Conservation (phyloP, 2,329 filamentous ascomycete species). For the Colletotrichum sp. region DNA sequence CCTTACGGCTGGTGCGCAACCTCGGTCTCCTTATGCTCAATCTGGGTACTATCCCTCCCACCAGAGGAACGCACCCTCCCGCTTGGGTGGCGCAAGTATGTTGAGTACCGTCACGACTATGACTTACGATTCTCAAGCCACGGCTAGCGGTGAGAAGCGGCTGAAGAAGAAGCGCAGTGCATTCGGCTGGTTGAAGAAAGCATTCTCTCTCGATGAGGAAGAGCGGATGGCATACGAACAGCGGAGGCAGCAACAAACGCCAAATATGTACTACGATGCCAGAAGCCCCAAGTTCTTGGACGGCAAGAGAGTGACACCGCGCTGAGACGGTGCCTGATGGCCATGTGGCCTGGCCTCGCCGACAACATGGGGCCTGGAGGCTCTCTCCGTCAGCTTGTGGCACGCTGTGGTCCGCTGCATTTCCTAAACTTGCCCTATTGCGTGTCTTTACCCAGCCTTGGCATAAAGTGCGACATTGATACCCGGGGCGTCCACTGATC, state of each 20-base stretch:
- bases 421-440: neutral
- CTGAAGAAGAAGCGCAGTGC: conserved; percentile 72
- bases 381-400: neutral
- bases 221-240: conserved; percentile 66
- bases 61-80: conserved; percentile 55
- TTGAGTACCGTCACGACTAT: conserved; percentile 59
- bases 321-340: neutral
- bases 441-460: neutral
- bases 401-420: neutral
- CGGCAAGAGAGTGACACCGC: conserved; percentile 49
- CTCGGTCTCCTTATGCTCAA: conserved; percentile 23
- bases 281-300: conserved; percentile 61
- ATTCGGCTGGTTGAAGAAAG: conserved; percentile 73
- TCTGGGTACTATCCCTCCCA: conserved; percentile 42
- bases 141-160: conserved; percentile 38
- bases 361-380: neutral
- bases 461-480: conserved; percentile 6
- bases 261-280: conserved; percentile 54
- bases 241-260: conserved; percentile 49
- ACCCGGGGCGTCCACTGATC: neutral
- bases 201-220: conserved; percentile 69
- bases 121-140: conserved; percentile 42
- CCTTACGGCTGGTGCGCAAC: conserved; percentile 53
- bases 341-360: neutral
- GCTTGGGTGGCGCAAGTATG: conserved; percentile 60